Evolutionary conservation across 352 stramenopile genomes (phyloP).

Genomic region (Albugo laibachii): DNA sequence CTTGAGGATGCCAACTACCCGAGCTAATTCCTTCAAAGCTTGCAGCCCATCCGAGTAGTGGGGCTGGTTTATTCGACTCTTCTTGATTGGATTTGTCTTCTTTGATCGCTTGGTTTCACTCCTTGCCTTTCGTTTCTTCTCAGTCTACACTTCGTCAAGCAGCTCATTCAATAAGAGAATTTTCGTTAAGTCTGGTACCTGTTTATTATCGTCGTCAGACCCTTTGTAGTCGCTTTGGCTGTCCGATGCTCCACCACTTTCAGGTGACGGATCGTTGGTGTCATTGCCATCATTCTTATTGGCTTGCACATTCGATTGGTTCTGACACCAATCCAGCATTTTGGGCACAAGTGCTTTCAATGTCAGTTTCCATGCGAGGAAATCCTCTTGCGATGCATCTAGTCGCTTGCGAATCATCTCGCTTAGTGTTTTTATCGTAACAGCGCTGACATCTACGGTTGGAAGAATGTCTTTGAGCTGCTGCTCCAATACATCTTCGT

Average conservation of each 20-base stretch:
- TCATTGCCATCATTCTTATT: no score
- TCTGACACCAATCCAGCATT: no score
- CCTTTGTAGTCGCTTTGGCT: conserved; percentile 1
- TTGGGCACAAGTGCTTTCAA: conserved; percentile 22
- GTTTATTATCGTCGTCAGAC: conserved; percentile 8
- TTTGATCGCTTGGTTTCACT: background rate
- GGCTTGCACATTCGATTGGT: no score
- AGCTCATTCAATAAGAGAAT: background rate
- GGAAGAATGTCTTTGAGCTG: conserved; percentile 34
- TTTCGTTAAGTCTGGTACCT: conserved; percentile 9
- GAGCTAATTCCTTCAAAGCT: conserved; percentile 46
- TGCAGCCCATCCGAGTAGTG: conserved; percentile 21
- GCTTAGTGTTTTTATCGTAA: conserved; percentile 27
- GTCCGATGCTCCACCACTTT: conserved; percentile 4
- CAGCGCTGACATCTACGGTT: conserved; percentile 23
- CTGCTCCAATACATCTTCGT: conserved; percentile 9
- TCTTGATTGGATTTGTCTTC: conserved; percentile 8
- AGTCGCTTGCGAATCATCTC: conserved; percentile 28
- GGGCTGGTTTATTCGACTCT: no score
- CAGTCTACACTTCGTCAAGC: background rate
- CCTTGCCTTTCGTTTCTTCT: conserved; percentile 1
- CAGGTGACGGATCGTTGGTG: background rate
- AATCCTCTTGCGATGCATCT: conserved; percentile 15
- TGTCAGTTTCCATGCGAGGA: conserved; percentile 23
- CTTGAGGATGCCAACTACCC: conserved; percentile 40